Percentiles rank a stretch among this genome's conserved stretches.
Evolutionary conservation across 2,329 filamentous ascomycete genomes (phyloP).

Genomic region (Chrysosporium queenslandicum): DNA sequence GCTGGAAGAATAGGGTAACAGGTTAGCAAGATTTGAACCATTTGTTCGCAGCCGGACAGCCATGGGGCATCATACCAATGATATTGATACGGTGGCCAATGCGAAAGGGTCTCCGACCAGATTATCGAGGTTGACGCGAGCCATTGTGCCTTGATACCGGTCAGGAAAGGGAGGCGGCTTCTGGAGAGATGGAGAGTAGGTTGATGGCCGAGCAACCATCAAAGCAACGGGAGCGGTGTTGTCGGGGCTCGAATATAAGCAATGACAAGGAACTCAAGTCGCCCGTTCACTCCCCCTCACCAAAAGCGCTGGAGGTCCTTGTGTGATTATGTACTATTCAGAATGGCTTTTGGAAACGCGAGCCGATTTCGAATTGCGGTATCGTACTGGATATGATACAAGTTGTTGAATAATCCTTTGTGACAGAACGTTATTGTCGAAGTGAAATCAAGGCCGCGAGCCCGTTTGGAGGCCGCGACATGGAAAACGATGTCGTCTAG

Average conservation of each 20-base stretch:
- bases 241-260: not conserved
- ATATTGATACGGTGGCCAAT: constrained; percentile 85
- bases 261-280: too few species aligned
- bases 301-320: too few species aligned
- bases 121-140: constrained; percentile 66
- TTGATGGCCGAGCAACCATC: constrained; percentile 21
- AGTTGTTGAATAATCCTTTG: too few species aligned
- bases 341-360: too few species aligned
- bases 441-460: not conserved
- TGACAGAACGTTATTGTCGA: constrained; percentile 1
- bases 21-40: too few species aligned
- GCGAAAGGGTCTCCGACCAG: constrained; percentile 95
- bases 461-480: not conserved
- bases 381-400: too few species aligned
- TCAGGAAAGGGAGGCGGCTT: constrained; percentile 20
- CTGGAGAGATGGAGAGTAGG: constrained; percentile 19
- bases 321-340: too few species aligned
- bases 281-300: too few species aligned
- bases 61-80: constrained; percentile 75
- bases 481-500: constrained; percentile 1
- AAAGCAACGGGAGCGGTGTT: constrained; percentile 10
- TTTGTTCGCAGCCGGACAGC: too few species aligned
- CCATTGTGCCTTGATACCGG: constrained; percentile 40
- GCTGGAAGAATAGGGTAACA: constrained; percentile 41
- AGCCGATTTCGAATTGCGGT: not conserved